A percentile compares a stretch with the other conserved stretches of the same genome.
phyloP scores from a whole-genome alignment of 495 filamentous ascomycete genomes.

The Oleoguttula mirabilis region DNA sequence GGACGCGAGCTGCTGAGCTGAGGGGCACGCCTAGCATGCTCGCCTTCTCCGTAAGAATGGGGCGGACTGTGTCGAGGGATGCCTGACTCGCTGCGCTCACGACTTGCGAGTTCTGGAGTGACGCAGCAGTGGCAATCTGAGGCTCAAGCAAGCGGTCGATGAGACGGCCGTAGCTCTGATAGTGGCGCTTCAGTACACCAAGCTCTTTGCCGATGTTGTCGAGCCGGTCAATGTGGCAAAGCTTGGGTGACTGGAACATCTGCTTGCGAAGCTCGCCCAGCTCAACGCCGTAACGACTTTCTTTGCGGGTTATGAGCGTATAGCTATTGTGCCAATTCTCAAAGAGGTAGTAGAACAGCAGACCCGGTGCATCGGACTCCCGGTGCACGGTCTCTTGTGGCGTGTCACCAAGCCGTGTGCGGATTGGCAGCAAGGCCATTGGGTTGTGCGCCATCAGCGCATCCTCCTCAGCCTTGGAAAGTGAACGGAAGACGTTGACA shows the following conservation, averaged over 20 bases:
- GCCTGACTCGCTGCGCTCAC: slow-evolving; percentile 15
- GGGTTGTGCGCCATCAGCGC: slow-evolving; percentile 23
- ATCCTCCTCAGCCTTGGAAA: slow-evolving; percentile 37
- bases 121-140: slow-evolving; percentile 28
- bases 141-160: slow-evolving; percentile 57
- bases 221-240: slow-evolving; percentile 56
- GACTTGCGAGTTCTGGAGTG: slow-evolving; percentile 31
- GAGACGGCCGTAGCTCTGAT: slow-evolving; percentile 66
- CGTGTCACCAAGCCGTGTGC: slow-evolving; percentile 25
- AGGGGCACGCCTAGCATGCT: slow-evolving; percentile 45
- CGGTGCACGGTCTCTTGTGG: slow-evolving; percentile 31
- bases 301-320: slow-evolving; percentile 45
- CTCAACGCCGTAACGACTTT: slow-evolving; percentile 47
- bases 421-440: slow-evolving; percentile 26
- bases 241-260: slow-evolving; percentile 48
- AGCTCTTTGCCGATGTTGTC: slow-evolving; percentile 59
- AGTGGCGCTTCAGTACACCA: slow-evolving; percentile 58
- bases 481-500: slow-evolving; percentile 55
- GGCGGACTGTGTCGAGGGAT: slow-evolving; percentile 16
- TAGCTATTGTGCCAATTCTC: slow-evolving; percentile 73
- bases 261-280: slow-evolving; percentile 45
- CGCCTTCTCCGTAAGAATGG: slow-evolving; percentile 30
- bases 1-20: slow-evolving; percentile 51
- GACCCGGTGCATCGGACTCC: slow-evolving; percentile 48
- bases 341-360: slow-evolving; percentile 78